Conservation (phyloP, 1,284 basidiomycete species). For the Ganoderma leucocontextum region DNA sequence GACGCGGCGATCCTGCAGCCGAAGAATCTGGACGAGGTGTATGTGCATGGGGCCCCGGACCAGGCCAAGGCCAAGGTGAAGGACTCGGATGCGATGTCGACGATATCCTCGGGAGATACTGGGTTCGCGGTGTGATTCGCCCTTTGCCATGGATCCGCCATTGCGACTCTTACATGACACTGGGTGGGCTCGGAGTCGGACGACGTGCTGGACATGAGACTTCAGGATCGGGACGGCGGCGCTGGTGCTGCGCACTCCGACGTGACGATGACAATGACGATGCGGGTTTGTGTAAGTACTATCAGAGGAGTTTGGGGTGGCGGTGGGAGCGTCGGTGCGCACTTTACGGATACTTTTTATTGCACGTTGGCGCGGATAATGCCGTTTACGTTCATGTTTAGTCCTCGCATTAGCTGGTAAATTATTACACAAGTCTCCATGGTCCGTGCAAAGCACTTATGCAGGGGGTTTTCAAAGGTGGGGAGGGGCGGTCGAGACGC, state of each 20-base stretch:
- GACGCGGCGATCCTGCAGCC: constrained; percentile 16
- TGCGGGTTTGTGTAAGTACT: not conserved
- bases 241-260: not conserved
- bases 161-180: too few species aligned
- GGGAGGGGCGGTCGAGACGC: too few species aligned
- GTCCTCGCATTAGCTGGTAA: constrained; percentile 20
- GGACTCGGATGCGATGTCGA: constrained; percentile 16
- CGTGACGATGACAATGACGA: not conserved
- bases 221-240: constrained; percentile 1
- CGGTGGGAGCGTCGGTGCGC: not conserved
- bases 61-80: constrained; percentile 32
- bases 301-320: not conserved
- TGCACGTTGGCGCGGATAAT: constrained; percentile 4
- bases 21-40: constrained; percentile 32
- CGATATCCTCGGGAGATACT: too few species aligned
- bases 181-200: not conserved
- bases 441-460: constrained; percentile 13
- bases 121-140: constrained; percentile 22
- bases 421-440: constrained; percentile 26
- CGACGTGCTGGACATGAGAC: constrained; percentile 1
- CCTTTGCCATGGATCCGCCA: constrained; percentile 10
- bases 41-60: constrained; percentile 23
- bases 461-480: not conserved
- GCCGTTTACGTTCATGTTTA: constrained; percentile 14
- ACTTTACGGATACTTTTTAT: not conserved